These are phyloP conservation scores for Primulina tabacum DNA, from an alignment of 257 asterid genomes.

Conservation along the genomic window DNA sequence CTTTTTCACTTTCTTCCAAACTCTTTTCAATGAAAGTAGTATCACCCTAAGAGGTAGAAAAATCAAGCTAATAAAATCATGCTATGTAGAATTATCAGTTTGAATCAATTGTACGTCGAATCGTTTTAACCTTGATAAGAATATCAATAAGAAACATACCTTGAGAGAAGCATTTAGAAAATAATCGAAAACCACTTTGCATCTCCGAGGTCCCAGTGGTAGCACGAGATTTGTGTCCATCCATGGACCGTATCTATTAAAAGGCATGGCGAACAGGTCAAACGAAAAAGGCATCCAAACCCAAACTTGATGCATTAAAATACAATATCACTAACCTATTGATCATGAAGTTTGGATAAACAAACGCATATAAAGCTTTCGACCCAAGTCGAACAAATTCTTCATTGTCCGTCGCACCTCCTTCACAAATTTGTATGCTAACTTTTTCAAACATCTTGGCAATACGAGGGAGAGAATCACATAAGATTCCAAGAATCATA, in stretches of 20 bases:
- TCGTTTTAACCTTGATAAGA: background rate
- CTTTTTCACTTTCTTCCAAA: constrained; percentile 63
- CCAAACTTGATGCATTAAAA: background rate
- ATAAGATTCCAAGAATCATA: constrained; percentile 4
- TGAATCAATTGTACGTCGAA: too few relatives aligned
- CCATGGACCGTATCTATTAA: constrained; percentile 86
- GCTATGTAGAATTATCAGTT: background rate
- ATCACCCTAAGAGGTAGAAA: constrained; percentile 42
- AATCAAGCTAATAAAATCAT: background rate
- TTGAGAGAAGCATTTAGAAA: constrained; percentile 66
- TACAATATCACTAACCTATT: constrained; percentile 44
- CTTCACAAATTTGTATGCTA: constrained; percentile 69
- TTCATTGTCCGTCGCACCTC: constrained; percentile 32
- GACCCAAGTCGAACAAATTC: constrained; percentile 65
- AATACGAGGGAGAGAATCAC: constrained; percentile 5
- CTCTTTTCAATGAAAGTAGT: constrained; percentile 46
- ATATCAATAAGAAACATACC: constrained; percentile 34
- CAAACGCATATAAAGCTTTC: constrained; percentile 67
- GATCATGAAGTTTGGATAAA: constrained; percentile 90
- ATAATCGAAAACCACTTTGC: constrained; percentile 82
- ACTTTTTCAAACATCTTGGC: constrained; percentile 70
- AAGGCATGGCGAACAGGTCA: background rate
- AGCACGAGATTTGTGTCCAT: constrained; percentile 86
- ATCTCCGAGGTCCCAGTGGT: constrained; percentile 74
- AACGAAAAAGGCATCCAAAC: too few relatives aligned